Base-by-base conservation (phyloP, 176 grass and related monocot species). In the Musa beccarii region DNA sequence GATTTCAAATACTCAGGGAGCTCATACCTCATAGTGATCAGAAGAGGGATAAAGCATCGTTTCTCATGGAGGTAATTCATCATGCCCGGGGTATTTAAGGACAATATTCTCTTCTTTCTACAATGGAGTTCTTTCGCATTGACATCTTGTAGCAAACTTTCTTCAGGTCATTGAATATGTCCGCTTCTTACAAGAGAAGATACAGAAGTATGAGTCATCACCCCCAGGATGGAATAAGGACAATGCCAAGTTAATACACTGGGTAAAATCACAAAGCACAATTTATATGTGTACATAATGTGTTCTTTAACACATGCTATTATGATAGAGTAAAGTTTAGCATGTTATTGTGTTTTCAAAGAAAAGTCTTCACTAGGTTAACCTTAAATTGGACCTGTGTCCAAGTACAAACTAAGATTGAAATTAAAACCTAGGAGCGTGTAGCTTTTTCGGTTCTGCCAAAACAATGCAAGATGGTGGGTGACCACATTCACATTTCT, bases 91-190 rank as follows among this genome's bases (percentile, higher is more conserved):
- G 19, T 56, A 15, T 29, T 29, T 15, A 9, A 14, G 8, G 0
- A 20, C 10, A 29, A 14, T 74, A 3, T 1, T 10, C 57, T 68
- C 8, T 21, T 43, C 11, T 54, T 53, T 52, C 20, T 54, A 25
- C 52, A 4, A 54, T 69, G 11, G 7, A 11, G 13, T 54, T 68
- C 19, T 54, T 49, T 34, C 22, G 1, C 34, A 10, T 70, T 51
- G 49, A 49, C 49, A 21, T 70, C 12, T 49, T 29, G 17, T 51
- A 70, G 19, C 17, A 51, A 21, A 70, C 15, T 11, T 51, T 52
- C 43, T 70, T 49, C 54, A 80, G 79, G 79, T 80, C 10, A 80
- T 80, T 65, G 79, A 80, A 52, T 80, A 80, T 9, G 34, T 80
- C 22, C 79, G 56, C 8, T 80, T 73, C 50, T 43, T 80, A 23